Conservation (phyloP, 257 asterid genomes). For the Haberlea rhodopensis region DNA sequence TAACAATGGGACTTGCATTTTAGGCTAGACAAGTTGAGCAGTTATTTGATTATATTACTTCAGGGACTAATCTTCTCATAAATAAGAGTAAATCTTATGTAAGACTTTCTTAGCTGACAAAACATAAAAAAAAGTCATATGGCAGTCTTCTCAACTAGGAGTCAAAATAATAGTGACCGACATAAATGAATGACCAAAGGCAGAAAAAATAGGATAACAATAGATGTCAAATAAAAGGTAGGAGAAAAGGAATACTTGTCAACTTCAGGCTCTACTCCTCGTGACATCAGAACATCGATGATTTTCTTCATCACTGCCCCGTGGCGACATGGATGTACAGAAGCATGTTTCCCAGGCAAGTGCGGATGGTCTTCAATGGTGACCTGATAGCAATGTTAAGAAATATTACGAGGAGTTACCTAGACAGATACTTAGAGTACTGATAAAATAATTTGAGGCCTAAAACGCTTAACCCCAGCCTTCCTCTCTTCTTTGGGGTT, state of each 20-base stretch:
- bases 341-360: conserved; percentile 95
- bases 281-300: conserved; percentile 86
- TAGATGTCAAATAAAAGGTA: conserved; percentile 7
- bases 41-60: too few relatives aligned
- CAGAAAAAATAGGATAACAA: conserved; percentile 4
- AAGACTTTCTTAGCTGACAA: background rate
- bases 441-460: conserved; percentile 6
- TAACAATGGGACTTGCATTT: background rate
- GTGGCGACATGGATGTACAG: conserved; percentile 97
- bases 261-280: conserved; percentile 97
- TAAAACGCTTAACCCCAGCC: conserved; percentile 9
- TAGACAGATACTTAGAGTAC: background rate
- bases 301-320: conserved; percentile 99
- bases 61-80: background rate
- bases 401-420: conserved; percentile 13
- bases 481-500: background rate
- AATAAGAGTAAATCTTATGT: background rate
- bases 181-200: background rate
- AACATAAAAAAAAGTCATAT: background rate
- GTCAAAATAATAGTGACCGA: conserved; percentile 6
- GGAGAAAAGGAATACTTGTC: conserved; percentile 62
- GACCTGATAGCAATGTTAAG: conserved; percentile 52
- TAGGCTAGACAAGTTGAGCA: background rate
- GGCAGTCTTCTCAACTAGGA: too few relatives aligned
- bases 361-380: conserved; percentile 99